Conservation (phyloP, 176 grass and related monocot species). For the Oryza punctata region DNA sequence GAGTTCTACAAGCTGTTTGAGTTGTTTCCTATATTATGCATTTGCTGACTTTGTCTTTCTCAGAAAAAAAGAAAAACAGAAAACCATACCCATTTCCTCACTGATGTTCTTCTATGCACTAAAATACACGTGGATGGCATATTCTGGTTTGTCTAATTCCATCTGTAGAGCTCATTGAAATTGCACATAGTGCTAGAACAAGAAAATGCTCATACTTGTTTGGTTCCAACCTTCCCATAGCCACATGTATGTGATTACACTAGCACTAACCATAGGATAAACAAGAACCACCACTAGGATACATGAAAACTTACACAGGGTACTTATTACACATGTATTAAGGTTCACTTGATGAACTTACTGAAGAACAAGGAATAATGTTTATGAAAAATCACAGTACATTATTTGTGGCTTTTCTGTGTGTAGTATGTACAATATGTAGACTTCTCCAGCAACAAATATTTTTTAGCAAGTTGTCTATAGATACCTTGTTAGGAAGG, state of each 20-base stretch:
- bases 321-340: not conserved
- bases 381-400: not conserved
- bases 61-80: too few relatives aligned
- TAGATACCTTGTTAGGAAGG: not conserved
- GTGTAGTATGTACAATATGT: not conserved
- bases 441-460: not conserved
- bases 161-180: not conserved
- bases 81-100: not conserved
- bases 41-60: not conserved
- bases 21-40: not conserved
- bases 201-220: not conserved
- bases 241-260: not conserved
- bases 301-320: not conserved
- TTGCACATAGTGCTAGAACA: not conserved
- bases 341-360: slow-evolving; percentile 12
- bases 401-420: not conserved
- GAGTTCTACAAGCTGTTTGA: not conserved
- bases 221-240: not conserved
- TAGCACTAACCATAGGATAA: not conserved
- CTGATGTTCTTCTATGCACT: not conserved
- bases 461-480: slow-evolving; percentile 11
- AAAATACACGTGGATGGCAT: not conserved
- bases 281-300: not conserved
- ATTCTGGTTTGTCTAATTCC: slow-evolving; percentile 7
- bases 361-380: not conserved